Evolutionary conservation across 306 rosid species (phyloP), one percentile per base, ranked within the genome.

Genomic region (Erythrophleum fordii): DNA sequence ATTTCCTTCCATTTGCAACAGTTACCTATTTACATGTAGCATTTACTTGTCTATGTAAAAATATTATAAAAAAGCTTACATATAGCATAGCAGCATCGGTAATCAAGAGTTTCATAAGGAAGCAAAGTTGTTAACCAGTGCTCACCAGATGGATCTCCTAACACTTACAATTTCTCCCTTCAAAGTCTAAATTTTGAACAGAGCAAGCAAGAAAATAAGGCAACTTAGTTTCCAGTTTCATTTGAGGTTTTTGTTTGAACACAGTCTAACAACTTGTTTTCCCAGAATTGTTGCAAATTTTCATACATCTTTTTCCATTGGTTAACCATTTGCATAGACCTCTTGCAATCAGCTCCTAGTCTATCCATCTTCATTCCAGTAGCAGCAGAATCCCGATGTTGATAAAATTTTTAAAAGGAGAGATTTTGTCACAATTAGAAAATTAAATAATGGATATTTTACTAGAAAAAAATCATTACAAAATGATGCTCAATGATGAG

Each of bases 301-400:
- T 83, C 96, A 64, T 91, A 89, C 97, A 87, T 83, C 83, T 83
- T 86, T 77, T 87, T 87, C 94, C 89, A 93, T 37, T 85, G 91
- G 72, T 86, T 81, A 81, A 70, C 83, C 90, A 79, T 88, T 83
- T 91, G 87, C 72, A 34, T 64, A 44, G 91, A 88, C 77, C 48
- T 88, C 81, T 80, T 83, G 82, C 59, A 74, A 44, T 93, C 97
- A 5, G 55, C 83, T 84, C 85, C 87, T 26, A 87, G 82, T 86
- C 87, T 93, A 80, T 83, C 93, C 62, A 85, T 66, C 85, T 90
- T 98, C 92, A 95, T 84, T 86, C 89, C 98, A 22, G 91, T 70
- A 66, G 95, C 87, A 8, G 86, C 84, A 35, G 93, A 90, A 64
- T 93, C 97, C 62, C 85, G 90, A 83, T 82, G 79, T 94, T 90